Evolutionary conservation across 345 rosid genomes (phyloP), one percentile per base, ranked within the genome.

Genomic region (Kandelia obovata): DNA sequence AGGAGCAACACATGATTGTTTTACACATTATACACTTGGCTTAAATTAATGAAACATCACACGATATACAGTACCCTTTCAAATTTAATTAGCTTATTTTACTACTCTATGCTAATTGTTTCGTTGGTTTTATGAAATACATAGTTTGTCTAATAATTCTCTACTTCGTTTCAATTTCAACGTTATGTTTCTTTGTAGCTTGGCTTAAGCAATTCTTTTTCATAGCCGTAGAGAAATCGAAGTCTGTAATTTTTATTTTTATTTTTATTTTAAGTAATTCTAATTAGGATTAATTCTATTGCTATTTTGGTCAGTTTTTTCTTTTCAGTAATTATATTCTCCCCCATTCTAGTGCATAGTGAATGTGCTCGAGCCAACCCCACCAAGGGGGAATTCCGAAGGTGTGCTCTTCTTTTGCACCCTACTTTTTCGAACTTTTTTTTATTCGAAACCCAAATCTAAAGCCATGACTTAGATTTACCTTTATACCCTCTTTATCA

Each of bases 361-460:
- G 81, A 80, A 78, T 80, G 82, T 79, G 78, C 59, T 65, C 56
- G 49, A 67, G 72, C 62, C 77, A 83, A 83, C 83, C 89, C 84
- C 85, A 79, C 83, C 77, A 59, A 76, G 72, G 66, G 73, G 62
- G 59, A 56, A 83, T 78, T 80, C 77, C 67, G 82, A 78, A 74
- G 78, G 69, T 70, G 71, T 72, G 75, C 72, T 69, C 60, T 65
- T 77, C 73, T 56, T 37, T 78, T 71, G 49, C 27, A 52, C 70
- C 52, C 43, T 49, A 37, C 71, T 61, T 51, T 71, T 68, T 53
- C 2, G 30, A 57, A 46, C 74, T 70, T 86, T 83, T 55, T 56
- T 11, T 72, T 73, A 82, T 86, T 86, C 86, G 79, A 78, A 83
- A 78, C 82, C 81, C 79, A 82, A 74, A 65, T 71, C 78, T 65